phyloP scores from a whole-genome alignment of 2,329 filamentous ascomycete species.

The Exserohilum rostratum region DNA sequence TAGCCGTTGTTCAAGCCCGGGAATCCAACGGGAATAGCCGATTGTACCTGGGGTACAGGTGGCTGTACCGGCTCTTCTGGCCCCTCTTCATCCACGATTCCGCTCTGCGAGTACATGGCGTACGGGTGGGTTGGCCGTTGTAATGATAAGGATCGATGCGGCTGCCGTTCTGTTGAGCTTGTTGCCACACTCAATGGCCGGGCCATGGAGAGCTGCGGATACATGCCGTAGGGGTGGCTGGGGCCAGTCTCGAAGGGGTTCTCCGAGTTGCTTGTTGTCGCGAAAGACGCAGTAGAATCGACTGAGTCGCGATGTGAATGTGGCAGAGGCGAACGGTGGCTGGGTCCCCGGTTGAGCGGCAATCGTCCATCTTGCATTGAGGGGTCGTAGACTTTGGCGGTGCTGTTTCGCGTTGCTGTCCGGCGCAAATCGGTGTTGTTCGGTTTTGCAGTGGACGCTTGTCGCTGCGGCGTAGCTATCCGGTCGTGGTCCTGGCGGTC shows the following conservation, averaged over 20 bases:
- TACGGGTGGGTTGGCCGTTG: constrained; percentile 83
- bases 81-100: constrained; percentile 57
- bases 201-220: constrained; percentile 68
- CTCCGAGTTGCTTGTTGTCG: constrained; percentile 54
- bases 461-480: constrained; percentile 31
- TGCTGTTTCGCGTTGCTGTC: constrained; percentile 47
- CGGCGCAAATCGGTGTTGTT: constrained; percentile 34
- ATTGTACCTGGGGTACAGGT: constrained; percentile 48
- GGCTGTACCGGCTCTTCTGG: constrained; percentile 28
- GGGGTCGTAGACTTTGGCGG: constrained; percentile 39
- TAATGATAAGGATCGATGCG: constrained; percentile 64
- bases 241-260: constrained; percentile 76
- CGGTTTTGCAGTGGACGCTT: constrained; percentile 29
- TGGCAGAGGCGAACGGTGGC: constrained; percentile 34
- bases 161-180: constrained; percentile 67
- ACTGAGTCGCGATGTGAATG: constrained; percentile 42
- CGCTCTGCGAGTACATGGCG: constrained; percentile 82
- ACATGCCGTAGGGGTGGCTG: constrained; percentile 85
- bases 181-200: constrained; percentile 72
- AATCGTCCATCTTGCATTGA: constrained; percentile 31
- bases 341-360: constrained; percentile 29
- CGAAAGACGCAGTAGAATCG: constrained; percentile 51
- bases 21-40: constrained; percentile 73
- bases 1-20: constrained; percentile 70
- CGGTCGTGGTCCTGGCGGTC: constrained; percentile 35